These are phyloP conservation scores for Mycotypha africana DNA, from an alignment of 371 early-diverging fungal genomes.

Conservation along the genomic window DNA sequence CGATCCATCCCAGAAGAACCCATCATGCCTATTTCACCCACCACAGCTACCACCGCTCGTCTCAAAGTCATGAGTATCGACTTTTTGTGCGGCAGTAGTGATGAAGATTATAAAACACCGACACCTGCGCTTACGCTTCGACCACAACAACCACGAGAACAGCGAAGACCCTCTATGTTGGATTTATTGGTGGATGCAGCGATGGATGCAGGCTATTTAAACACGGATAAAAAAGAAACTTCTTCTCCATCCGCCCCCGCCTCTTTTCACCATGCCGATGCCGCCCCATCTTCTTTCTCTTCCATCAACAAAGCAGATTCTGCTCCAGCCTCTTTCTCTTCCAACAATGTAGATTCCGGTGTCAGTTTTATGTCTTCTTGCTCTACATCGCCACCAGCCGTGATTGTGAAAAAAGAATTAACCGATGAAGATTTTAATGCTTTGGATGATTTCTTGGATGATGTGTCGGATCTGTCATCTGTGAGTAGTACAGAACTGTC, in stretches of 20 bases:
- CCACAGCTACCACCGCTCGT: slow-evolving; percentile 4
- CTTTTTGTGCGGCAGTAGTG: slow-evolving; percentile 29
- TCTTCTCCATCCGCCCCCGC: slow-evolving; percentile 5
- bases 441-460: slow-evolving; percentile 33
- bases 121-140: no score
- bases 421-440: slow-evolving; percentile 1
- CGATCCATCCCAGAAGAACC: no score
- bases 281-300: slow-evolving; percentile 9
- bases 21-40: slow-evolving; percentile 2
- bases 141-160: neutral
- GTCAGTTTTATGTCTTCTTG: no score
- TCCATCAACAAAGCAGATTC: slow-evolving; percentile 34
- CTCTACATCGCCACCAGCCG: neutral
- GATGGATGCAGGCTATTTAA: slow-evolving; percentile 27
- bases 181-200: slow-evolving; percentile 35
- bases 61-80: slow-evolving; percentile 37
- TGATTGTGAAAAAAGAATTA: neutral
- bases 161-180: slow-evolving; percentile 12
- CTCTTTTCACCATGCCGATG: no score
- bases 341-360: no score
- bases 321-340: no score
- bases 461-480: slow-evolving; percentile 39
- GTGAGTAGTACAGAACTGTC: slow-evolving; percentile 23
- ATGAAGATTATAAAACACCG: slow-evolving; percentile 2
- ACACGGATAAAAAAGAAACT: neutral